A percentile compares a stretch with the other conserved stretches of the same genome.
These are phyloP conservation scores for Komagataella populi DNA, from an alignment of 805 yeast species.

Conservation along the genomic window DNA sequence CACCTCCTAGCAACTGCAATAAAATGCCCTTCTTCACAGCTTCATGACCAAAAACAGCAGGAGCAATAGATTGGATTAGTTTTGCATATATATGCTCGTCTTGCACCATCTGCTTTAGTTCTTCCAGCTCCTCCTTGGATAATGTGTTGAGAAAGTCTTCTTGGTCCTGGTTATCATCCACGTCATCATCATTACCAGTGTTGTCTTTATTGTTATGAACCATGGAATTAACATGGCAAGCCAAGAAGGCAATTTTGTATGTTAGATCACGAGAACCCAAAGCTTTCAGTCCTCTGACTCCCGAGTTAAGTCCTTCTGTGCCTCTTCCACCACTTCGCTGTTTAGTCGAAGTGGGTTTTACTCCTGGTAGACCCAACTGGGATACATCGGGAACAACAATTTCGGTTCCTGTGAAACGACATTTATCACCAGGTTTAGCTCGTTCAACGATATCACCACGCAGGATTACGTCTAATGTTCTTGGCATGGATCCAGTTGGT, in stretches of 20 bases:
- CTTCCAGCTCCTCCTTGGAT: slow-evolving; percentile 71
- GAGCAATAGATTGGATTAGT: slow-evolving; percentile 81
- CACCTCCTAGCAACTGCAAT: slow-evolving; percentile 86
- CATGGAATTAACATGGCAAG: slow-evolving; percentile 75
- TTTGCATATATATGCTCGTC: slow-evolving; percentile 77
- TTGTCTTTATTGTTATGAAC: slow-evolving; percentile 11
- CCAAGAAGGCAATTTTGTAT: slow-evolving; percentile 80
- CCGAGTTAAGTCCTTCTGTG: slow-evolving; percentile 61
- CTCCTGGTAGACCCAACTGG: slow-evolving; percentile 90
- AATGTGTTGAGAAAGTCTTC: slow-evolving; percentile 68
- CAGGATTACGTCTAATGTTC: slow-evolving; percentile 83
- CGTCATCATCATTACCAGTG: slow-evolving; percentile 16
- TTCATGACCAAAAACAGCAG: slow-evolving; percentile 94
- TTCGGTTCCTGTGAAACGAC: slow-evolving; percentile 87
- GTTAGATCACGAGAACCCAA: slow-evolving; percentile 94
- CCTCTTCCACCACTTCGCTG: slow-evolving; percentile 36
- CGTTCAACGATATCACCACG: slow-evolving; percentile 92
- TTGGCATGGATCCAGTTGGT: slow-evolving; percentile 98
- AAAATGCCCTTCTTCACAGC: slow-evolving; percentile 84
- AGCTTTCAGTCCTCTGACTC: slow-evolving; percentile 78
- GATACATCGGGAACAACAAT: slow-evolving; percentile 91
- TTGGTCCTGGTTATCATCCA: slow-evolving; percentile 56
- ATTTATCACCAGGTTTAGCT: slow-evolving; percentile 95
- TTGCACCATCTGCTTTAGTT: slow-evolving; percentile 80
- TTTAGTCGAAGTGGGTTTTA: slow-evolving; percentile 71